Evolutionary conservation across 192 early-diverging fungal genomes (phyloP).

Genomic region (Backusella luteola): DNA sequence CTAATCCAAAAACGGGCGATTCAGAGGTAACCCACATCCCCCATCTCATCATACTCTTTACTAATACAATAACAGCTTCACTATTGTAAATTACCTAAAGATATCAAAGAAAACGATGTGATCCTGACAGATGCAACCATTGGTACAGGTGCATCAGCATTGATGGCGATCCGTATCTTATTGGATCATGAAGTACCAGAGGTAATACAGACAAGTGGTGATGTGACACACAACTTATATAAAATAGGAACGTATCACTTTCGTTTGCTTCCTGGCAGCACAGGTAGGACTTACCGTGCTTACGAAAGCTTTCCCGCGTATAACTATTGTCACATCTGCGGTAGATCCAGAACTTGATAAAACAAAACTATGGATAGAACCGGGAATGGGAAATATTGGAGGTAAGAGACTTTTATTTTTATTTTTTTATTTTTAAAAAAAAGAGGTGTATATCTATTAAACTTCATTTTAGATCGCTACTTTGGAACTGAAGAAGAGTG

Average conservation of each 20-base stretch:
- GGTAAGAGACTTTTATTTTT: constrained; percentile 30
- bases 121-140: constrained; percentile 85
- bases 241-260: constrained; percentile 68
- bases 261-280: constrained; percentile 79
- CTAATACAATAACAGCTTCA: constrained; percentile 47
- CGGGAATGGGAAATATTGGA: constrained; percentile 89
- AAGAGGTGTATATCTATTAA: neutral
- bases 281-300: constrained; percentile 80
- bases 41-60: too few species aligned
- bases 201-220: constrained; percentile 5
- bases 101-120: constrained; percentile 60
- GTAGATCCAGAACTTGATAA: constrained; percentile 69
- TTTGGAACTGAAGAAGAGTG: constrained; percentile 52
- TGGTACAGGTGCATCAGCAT: constrained; percentile 86
- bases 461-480: constrained; percentile 45
- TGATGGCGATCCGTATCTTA: constrained; percentile 95
- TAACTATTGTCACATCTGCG: constrained; percentile 77
- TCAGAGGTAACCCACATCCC: constrained; percentile 45
- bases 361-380: constrained; percentile 68
- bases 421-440: neutral
- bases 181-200: constrained; percentile 88
- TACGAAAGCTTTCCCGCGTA: constrained; percentile 76
- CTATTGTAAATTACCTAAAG: constrained; percentile 76
- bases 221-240: too few species aligned
- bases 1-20: constrained; percentile 75